Evolutionary conservation across 2,329 filamentous ascomycete genomes (phyloP).

Genomic region (Monilinia laxa): DNA sequence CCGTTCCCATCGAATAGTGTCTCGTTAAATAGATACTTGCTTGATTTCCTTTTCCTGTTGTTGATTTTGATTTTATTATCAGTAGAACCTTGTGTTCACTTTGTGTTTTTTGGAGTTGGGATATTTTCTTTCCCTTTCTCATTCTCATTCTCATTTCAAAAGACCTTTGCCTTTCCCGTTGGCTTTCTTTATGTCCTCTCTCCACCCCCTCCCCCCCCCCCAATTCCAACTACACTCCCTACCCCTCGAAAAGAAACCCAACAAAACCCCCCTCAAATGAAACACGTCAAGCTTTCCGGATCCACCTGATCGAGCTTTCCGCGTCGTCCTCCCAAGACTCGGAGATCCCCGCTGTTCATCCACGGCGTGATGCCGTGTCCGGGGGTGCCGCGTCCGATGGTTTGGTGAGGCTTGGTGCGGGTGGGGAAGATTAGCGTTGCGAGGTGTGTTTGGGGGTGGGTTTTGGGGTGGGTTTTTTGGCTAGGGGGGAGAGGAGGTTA

Average conservation of each 20-base stretch:
- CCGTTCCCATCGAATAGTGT: no score
- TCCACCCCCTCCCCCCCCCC: background rate
- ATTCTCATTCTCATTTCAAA: background rate
- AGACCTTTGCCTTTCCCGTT: background rate
- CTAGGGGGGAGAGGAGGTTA: no score
- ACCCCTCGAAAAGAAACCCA: no score
- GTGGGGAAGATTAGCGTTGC: background rate
- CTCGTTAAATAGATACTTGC: no score
- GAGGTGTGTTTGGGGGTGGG: background rate
- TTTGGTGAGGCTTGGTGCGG: background rate
- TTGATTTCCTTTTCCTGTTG: background rate
- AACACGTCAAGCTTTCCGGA: conserved; percentile 17
- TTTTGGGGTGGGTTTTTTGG: background rate
- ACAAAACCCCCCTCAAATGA: background rate
- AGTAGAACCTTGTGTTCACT: no score
- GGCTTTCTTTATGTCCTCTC: no score
- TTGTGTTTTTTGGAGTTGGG: no score
- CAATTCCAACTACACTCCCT: background rate
- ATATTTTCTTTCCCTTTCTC: background rate
- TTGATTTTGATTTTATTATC: background rate
- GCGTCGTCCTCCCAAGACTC: background rate
- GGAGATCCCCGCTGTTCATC: conserved; percentile 15
- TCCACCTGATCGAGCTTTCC: conserved; percentile 16
- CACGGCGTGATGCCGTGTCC: conserved; percentile 4
- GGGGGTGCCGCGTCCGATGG: background rate